A percentile compares a stretch with the other conserved stretches of the same genome.
Evolutionary conservation across 2,329 filamentous ascomycete genomes (phyloP).

Genomic region (Diaporthe sp.): DNA sequence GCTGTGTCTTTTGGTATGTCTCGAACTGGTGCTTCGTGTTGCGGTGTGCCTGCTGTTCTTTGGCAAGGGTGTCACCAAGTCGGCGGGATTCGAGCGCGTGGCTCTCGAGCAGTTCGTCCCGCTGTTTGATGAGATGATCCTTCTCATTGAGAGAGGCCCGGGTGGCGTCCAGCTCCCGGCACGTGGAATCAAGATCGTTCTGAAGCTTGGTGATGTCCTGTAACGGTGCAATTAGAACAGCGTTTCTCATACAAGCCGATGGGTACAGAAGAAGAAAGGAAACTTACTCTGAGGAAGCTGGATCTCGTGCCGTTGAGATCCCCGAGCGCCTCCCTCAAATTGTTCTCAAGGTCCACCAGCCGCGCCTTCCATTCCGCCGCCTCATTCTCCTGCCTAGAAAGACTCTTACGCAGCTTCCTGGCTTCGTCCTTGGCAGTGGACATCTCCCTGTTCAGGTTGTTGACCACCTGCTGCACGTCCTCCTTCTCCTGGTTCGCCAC

Average conservation of each 20-base stretch:
- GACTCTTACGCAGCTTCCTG: constrained; percentile 83
- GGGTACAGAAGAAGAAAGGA: not conserved
- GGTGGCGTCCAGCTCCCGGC: constrained; percentile 84
- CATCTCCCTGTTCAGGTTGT: constrained; percentile 90
- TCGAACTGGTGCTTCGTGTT: constrained; percentile 92
- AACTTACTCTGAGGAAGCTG: constrained; percentile 81
- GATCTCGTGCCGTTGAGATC: constrained; percentile 89
- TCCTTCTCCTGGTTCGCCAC: constrained; percentile 92
- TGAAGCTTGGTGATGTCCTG: constrained; percentile 82
- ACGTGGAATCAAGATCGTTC: constrained; percentile 86
- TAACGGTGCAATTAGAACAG: constrained; percentile 23
- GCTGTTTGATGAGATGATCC: constrained; percentile 89
- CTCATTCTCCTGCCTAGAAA: constrained; percentile 89
- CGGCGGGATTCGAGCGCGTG: constrained; percentile 89
- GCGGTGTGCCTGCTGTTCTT: constrained; percentile 86
- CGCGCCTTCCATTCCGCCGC: constrained; percentile 92
- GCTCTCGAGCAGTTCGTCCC: constrained; percentile 88
- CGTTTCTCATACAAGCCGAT: not conserved
- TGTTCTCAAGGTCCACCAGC: constrained; percentile 89
- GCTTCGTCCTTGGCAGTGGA: constrained; percentile 88
- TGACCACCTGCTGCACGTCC: constrained; percentile 92
- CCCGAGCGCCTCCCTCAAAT: constrained; percentile 87
- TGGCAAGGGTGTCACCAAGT: constrained; percentile 89
- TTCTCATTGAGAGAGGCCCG: constrained; percentile 88
- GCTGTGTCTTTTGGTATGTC: constrained; percentile 87